phyloP scores from a whole-genome alignment of 441 rosid species.

The Pelargonium citronellum region DNA sequence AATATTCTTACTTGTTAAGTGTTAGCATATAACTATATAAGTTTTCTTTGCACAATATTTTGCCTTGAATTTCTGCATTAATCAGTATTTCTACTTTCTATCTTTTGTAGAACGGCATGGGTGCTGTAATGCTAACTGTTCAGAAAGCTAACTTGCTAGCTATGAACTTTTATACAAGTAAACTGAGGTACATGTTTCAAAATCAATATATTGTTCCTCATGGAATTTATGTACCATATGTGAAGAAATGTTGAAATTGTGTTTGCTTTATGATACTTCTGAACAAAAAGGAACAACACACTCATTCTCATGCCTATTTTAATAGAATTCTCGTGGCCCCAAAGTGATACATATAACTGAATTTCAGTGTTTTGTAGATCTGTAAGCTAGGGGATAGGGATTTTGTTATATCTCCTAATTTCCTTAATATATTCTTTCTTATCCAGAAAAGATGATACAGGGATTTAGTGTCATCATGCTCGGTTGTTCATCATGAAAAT shows the following conservation, averaged over 20 bases:
- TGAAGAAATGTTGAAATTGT: background rate
- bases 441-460: background rate
- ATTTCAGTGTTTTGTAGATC: too few relatives aligned
- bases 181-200: conserved; percentile 52
- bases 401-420: too few relatives aligned
- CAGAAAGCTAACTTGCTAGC: conserved; percentile 66
- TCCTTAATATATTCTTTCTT: too few relatives aligned
- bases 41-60: background rate
- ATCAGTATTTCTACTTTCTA: background rate
- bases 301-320: too few relatives aligned
- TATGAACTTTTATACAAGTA: conserved; percentile 59
- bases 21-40: background rate
- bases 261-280: background rate
- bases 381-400: too few relatives aligned
- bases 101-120: conserved; percentile 51
- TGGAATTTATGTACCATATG: background rate
- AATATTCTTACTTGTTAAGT: too few relatives aligned
- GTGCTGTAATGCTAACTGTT: conserved; percentile 78
- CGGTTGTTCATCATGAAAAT: too few relatives aligned
- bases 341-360: too few relatives aligned
- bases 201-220: background rate
- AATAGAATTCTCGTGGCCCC: too few relatives aligned
- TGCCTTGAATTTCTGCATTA: background rate
- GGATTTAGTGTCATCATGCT: background rate
- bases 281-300: too few relatives aligned